These are phyloP conservation scores for Borovskyia barvae DNA, from an alignment of 208 protist species.

Conservation along the genomic window DNA sequence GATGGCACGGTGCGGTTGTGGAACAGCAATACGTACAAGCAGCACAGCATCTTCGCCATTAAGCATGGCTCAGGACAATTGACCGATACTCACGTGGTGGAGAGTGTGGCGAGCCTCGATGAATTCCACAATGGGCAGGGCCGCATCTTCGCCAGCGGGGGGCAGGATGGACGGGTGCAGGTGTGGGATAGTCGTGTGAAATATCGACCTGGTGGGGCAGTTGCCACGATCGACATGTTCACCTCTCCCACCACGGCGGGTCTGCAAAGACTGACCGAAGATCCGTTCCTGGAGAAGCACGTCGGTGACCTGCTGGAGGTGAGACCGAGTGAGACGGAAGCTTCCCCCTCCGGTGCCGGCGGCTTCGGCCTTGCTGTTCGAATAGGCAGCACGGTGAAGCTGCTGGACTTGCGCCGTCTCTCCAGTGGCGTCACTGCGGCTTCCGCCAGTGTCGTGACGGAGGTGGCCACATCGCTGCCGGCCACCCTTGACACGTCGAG, in stretches of 20 bases:
- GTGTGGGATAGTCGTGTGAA: conserved; percentile 70
- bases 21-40: conserved; percentile 41
- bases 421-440: neutral
- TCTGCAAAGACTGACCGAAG: neutral
- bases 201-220: conserved; percentile 61
- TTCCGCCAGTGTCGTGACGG: neutral
- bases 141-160: conserved; percentile 64
- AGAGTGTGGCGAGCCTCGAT: conserved; percentile 43
- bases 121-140: conserved; percentile 13
- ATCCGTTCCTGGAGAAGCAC: conserved; percentile 46
- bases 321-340: neutral
- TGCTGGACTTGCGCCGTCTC: conserved; percentile 49
- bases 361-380: conserved; percentile 51
- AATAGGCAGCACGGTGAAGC: conserved; percentile 28
- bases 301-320: conserved; percentile 67
- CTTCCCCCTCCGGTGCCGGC: neutral
- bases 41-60: conserved; percentile 50
- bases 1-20: conserved; percentile 78
- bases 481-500: conserved; percentile 46
- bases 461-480: conserved; percentile 22
- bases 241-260: neutral
- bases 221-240: conserved; percentile 49
- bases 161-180: conserved; percentile 68
- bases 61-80: conserved; percentile 78
- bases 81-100: conserved; percentile 66